Evolutionary conservation across 2,329 filamentous ascomycete genomes (phyloP).

Genomic region (Sarocladiaceae sp.): DNA sequence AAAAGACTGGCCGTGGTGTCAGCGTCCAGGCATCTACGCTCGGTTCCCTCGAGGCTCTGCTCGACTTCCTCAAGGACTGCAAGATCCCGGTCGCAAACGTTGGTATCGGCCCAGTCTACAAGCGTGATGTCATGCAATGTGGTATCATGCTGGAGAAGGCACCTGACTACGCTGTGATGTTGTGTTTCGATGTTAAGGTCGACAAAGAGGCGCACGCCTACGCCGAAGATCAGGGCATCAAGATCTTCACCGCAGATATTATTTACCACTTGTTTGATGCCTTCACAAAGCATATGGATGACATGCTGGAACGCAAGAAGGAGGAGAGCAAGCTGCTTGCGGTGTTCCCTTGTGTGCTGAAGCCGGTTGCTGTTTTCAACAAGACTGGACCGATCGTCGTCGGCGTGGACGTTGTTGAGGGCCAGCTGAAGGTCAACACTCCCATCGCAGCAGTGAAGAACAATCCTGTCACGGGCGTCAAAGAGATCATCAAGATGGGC

Average conservation of each 20-base stretch:
- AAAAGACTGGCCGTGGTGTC: slow-evolving; percentile 89
- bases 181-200: slow-evolving; percentile 99
- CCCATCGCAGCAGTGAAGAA: slow-evolving; percentile 84
- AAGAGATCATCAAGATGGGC: slow-evolving; percentile 80
- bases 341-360: slow-evolving; percentile 93
- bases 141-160: slow-evolving; percentile 95
- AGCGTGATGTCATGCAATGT: slow-evolving; percentile 94
- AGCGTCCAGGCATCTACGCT: slow-evolving; percentile 96
- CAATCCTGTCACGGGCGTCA: slow-evolving; percentile 72
- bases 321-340: slow-evolving; percentile 93
- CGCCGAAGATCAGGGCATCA: slow-evolving; percentile 90
- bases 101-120: slow-evolving; percentile 94
- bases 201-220: slow-evolving; percentile 93
- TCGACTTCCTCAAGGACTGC: slow-evolving; percentile 91
- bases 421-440: slow-evolving; percentile 79
- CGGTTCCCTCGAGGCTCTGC: slow-evolving; percentile 89
- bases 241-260: slow-evolving; percentile 97
- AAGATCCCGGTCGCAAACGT: slow-evolving; percentile 99
- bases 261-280: slow-evolving; percentile 98
- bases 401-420: slow-evolving; percentile 93
- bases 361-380: slow-evolving; percentile 92
- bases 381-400: slow-evolving; percentile 95
- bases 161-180: slow-evolving; percentile 96
- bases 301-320: slow-evolving; percentile 85
- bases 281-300: slow-evolving; percentile 92